Evolutionary conservation across 1,139 yeast genomes (phyloP), one percentile per base, ranked within the genome.

Genomic region (Pichia sp.): DNA sequence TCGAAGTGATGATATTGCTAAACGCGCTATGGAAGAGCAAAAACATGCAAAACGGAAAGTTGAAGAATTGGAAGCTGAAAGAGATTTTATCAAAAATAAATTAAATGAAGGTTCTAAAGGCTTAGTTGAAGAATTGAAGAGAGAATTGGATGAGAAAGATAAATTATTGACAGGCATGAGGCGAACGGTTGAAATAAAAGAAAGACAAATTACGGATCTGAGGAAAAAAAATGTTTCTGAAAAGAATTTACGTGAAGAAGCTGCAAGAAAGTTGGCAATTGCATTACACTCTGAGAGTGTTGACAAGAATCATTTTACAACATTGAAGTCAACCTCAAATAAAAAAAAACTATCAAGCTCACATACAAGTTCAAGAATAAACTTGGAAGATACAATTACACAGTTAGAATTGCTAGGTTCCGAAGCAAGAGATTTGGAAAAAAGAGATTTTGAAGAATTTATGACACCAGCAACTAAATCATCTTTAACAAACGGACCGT

Each of bases 1-100:
- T 65, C 83, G 83, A 57, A 87, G 96, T 0, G 98, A 92, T 65
- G 96, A 89, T 52, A 85, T 85, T 65, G 96, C 96, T 22, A 73
- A 85, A 47, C 75, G 83, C 50, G 95, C 96, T 0, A 71, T 85
- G 47, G 67, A 76, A 42, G 97, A 90, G 56, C 82, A 84, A 18
- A 81, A 82, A 55, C 81, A 77, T 27, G 76, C 83, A 40, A 77
- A 78, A 42, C 81, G 79, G 57, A 72, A 76, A 39, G 85, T 87
- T 0, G 95, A 85, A 58, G 89, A 85, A 58, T 86, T 95, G 8
- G 76, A 79, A 39, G 94, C 95, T 1, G 97, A 90, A 63, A 75
- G 94, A 48, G 96, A 88, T 59, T 82, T 81, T 42, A 74, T 90
- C 68, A 77, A 83, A 23, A 72, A 80, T 47, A 86, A 87, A 63